A percentile compares a stretch with the other conserved stretches of the same genome.
phyloP scores from a whole-genome alignment of 2,329 filamentous ascomycete genomes.

The Fusarium xylarioides region DNA sequence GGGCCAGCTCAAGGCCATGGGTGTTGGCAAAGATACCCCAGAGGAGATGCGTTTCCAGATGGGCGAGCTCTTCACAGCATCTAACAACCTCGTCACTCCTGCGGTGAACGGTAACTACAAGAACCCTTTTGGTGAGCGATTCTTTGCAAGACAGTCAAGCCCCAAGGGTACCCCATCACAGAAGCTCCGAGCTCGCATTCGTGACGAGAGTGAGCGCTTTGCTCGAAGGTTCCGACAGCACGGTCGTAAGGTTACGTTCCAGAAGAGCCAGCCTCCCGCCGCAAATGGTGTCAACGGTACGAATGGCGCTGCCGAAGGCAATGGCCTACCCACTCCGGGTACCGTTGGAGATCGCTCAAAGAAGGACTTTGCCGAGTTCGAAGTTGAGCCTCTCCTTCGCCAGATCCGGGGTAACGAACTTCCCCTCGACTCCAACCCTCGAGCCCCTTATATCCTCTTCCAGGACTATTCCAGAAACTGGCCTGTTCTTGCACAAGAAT shows the following conservation, averaged over 20 bases:
- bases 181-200: conserved; percentile 60
- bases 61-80: conserved; percentile 61
- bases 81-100: conserved; percentile 63
- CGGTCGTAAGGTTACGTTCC: conserved; percentile 59
- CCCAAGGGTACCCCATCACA: conserved; percentile 61
- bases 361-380: conserved; percentile 57
- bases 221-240: conserved; percentile 58
- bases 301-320: conserved; percentile 9
- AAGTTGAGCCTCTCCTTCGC: conserved; percentile 59
- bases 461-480: conserved; percentile 63
- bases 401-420: conserved; percentile 63
- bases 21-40: conserved; percentile 60
- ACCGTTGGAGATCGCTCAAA: conserved; percentile 52
- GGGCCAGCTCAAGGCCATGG: conserved; percentile 59
- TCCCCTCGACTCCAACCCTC: conserved; percentile 62
- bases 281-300: conserved; percentile 26
- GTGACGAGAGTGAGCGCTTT: conserved; percentile 62
- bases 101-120: conserved; percentile 65
- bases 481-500: conserved; percentile 61
- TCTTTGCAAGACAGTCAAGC: conserved; percentile 60
- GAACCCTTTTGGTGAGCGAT: conserved; percentile 61
- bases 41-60: conserved; percentile 64
- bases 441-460: conserved; percentile 63
- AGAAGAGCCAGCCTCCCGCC: conserved; percentile 32
- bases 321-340: conserved; percentile 44